Evolutionary conservation across 148 eudicot genomes (phyloP).

Genomic region (Heliosperma pusillum): DNA sequence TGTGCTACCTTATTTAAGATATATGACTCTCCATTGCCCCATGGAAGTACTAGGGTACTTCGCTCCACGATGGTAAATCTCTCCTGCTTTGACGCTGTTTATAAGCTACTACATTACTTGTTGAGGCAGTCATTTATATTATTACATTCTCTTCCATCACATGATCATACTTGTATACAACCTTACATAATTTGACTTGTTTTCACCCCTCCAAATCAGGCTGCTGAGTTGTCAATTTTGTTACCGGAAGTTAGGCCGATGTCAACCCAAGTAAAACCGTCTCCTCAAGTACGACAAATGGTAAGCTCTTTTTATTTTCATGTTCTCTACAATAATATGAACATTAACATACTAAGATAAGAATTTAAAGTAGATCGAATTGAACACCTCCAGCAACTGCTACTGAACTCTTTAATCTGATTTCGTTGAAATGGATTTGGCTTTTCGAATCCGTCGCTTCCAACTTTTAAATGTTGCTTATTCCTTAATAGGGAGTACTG

Average conservation of each 20-base stretch:
- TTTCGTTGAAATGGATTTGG: neutral
- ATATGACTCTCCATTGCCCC: constrained; percentile 28
- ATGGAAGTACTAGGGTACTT: constrained; percentile 37
- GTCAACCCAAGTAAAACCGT: constrained; percentile 55
- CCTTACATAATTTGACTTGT: neutral
- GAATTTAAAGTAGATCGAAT: too few species aligned
- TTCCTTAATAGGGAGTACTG: too few species aligned
- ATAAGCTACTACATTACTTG: constrained; percentile 2
- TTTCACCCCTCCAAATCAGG: constrained; percentile 33
- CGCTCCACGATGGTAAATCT: constrained; percentile 39
- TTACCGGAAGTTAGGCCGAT: constrained; percentile 36
- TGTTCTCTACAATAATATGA: neutral
- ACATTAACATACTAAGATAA: neutral
- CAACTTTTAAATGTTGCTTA: too few species aligned
- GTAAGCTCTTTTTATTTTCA: constrained; percentile 27
- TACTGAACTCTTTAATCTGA: neutral
- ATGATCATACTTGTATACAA: constrained; percentile 10
- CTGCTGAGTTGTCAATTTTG: constrained; percentile 36
- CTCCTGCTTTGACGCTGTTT: constrained; percentile 7
- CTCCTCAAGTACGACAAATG: constrained; percentile 58
- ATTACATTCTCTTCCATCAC: neutral
- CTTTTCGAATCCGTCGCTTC: neutral
- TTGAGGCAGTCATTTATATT: neutral
- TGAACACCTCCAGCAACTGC: neutral
- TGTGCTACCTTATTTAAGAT: constrained; percentile 36